Evolutionary conservation across 768 basidiomycete species (phyloP).

Genomic region (Paxillus ammoniavirescens): DNA sequence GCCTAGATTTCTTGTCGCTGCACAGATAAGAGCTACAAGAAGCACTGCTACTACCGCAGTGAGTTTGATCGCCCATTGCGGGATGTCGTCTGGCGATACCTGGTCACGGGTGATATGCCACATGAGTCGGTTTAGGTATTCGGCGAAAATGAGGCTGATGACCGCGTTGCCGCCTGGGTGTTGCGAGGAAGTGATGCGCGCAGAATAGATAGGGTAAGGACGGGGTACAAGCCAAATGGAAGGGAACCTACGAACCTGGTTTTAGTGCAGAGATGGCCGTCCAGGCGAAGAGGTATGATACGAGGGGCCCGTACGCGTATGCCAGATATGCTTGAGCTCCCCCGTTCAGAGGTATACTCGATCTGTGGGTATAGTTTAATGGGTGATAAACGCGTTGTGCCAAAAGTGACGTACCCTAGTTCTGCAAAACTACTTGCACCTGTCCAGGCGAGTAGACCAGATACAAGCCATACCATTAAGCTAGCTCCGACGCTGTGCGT

Average conservation of each 20-base stretch:
- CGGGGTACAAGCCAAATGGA: neutral
- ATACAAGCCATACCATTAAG: constrained; percentile 77
- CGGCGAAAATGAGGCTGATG: constrained; percentile 84
- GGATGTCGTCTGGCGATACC: constrained; percentile 74
- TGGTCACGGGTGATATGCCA: constrained; percentile 73
- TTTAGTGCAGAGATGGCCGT: constrained; percentile 87
- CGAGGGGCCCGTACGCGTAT: constrained; percentile 83
- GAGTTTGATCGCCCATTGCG: constrained; percentile 89
- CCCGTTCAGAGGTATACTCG: constrained; percentile 41
- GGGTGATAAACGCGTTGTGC: neutral
- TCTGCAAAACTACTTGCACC: constrained; percentile 95
- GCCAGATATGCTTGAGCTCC: constrained; percentile 79
- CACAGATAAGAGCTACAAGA: constrained; percentile 73
- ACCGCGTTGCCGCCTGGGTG: constrained; percentile 71
- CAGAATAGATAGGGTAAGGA: no score
- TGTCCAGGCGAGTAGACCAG: constrained; percentile 90
- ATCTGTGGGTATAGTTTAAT: constrained; percentile 13
- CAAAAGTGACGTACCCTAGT: constrained; percentile 59
- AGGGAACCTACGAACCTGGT: constrained; percentile 52
- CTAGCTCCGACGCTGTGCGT: constrained; percentile 89
- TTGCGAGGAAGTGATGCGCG: constrained; percentile 3
- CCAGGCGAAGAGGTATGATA: constrained; percentile 94
- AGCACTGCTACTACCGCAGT: constrained; percentile 75
- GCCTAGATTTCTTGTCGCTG: constrained; percentile 74
- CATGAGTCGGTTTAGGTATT: constrained; percentile 89